Percentiles rank a stretch among this genome's conserved stretches.
Conservation (phyloP, 768 basidiomycete species). For the Rhodotorula babjevae region DNA sequence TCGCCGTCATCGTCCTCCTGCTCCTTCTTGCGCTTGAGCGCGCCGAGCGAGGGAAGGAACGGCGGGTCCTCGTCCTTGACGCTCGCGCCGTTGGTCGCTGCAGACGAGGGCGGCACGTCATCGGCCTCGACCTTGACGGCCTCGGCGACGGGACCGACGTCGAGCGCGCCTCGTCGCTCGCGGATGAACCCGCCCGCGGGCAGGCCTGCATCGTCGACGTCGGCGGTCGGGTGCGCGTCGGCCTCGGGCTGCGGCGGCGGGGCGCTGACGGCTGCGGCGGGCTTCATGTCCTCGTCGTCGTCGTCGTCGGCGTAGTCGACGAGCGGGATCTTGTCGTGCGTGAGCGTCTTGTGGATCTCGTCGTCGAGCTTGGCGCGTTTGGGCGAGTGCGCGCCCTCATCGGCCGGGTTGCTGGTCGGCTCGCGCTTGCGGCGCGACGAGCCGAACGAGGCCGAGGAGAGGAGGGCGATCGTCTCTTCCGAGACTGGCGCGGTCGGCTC, state of each 20-base stretch:
- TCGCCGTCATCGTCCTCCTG: conserved; percentile 24
- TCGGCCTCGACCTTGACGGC: not conserved
- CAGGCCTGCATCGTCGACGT: conserved; percentile 13
- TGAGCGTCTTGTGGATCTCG: not conserved
- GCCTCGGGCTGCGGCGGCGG: no score
- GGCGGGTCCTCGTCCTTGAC: not conserved
- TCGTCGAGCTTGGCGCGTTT: conserved; percentile 6
- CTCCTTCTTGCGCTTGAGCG: conserved; percentile 28
- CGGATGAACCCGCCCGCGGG: conserved; percentile 24
- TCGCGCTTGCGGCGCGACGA: conserved; percentile 20
- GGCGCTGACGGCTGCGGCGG: no score
- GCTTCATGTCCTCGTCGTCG: conserved; percentile 9
- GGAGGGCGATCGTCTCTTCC: not conserved
- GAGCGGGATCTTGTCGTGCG: not conserved
- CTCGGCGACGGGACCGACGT: not conserved
- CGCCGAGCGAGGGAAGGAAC: conserved; percentile 4
- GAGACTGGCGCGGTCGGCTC: not conserved
- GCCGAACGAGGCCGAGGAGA: conserved; percentile 1
- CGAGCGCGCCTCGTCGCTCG: conserved; percentile 5
- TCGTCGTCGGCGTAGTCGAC: conserved; percentile 25
- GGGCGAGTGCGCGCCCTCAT: no score
- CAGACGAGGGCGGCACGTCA: not conserved
- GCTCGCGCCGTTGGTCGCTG: no score
- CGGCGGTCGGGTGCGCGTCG: not conserved
- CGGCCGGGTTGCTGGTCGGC: not conserved